Evolutionary conservation across 1,139 yeast genomes (phyloP).

Genomic region (Debaryomyces fabryi): DNA sequence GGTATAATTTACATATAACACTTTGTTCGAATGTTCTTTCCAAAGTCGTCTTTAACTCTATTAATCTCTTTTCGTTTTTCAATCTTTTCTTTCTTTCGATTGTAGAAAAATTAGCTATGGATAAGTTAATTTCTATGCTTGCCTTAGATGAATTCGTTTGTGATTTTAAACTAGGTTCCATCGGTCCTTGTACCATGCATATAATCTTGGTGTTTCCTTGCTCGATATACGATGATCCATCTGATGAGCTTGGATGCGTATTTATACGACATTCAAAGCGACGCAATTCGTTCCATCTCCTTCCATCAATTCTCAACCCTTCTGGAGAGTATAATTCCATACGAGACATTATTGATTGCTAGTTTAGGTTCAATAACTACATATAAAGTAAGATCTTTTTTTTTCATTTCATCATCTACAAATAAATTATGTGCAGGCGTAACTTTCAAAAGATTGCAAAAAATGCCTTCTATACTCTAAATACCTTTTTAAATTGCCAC

Average conservation of each 20-base stretch:
- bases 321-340: constrained; percentile 91
- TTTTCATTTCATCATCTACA: constrained; percentile 3
- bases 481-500: neutral
- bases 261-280: constrained; percentile 78
- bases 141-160: constrained; percentile 53
- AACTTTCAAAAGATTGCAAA: constrained; percentile 4
- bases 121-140: constrained; percentile 62
- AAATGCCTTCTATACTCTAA: neutral
- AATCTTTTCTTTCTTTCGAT: constrained; percentile 69
- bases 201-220: constrained; percentile 91
- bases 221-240: constrained; percentile 90
- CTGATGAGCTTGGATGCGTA: constrained; percentile 86
- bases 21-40: constrained; percentile 83
- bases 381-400: neutral
- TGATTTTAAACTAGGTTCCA: constrained; percentile 66
- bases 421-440: constrained; percentile 5
- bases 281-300: constrained; percentile 92
- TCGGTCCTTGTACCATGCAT: constrained; percentile 87
- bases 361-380: neutral
- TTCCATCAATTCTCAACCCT: constrained; percentile 89
- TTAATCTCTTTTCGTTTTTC: constrained; percentile 68
- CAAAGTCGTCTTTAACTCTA: constrained; percentile 74
- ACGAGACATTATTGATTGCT: constrained; percentile 47
- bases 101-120: constrained; percentile 81
- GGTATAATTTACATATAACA: constrained; percentile 72